Evolutionary conservation across 129 eudicot genomes (phyloP).

Genomic region (Artemisia argyi): DNA sequence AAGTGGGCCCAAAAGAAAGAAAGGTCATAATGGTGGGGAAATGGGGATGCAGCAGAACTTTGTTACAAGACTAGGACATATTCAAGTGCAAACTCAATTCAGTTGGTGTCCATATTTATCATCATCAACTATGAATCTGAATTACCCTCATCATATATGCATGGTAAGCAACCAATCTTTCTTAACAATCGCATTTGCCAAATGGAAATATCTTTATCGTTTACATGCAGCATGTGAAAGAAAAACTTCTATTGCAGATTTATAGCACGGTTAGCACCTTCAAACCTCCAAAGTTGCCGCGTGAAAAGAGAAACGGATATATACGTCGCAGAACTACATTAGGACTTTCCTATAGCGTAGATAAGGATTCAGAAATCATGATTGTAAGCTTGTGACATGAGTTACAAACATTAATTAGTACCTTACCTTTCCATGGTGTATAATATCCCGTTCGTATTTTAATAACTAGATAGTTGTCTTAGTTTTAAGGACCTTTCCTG

Average conservation of each 20-base stretch:
- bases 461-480: not conserved
- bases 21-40: conserved; percentile 26
- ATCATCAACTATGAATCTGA: conserved; percentile 10
- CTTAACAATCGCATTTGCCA: conserved; percentile 7
- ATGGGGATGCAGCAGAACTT: not conserved
- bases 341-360: conserved; percentile 17
- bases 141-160: conserved; percentile 15
- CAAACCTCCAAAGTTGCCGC: conserved; percentile 7
- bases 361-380: conserved; percentile 1
- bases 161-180: conserved; percentile 19
- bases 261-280: not conserved
- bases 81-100: conserved; percentile 2
- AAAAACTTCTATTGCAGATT: conserved; percentile 26
- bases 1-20: conserved; percentile 79
- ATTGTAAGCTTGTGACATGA: conserved; percentile 13
- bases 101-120: not conserved
- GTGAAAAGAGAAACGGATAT: conserved; percentile 5
- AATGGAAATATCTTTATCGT: not conserved
- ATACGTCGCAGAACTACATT: conserved; percentile 6
- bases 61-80: conserved; percentile 6
- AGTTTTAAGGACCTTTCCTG: too few species aligned
- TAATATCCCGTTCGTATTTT: not conserved
- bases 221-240: conserved; percentile 8
- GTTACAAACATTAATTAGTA: conserved; percentile 9
- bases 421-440: conserved; percentile 14